Conservation (phyloP, 371 early-diverging fungal species). For the Zopfochytrium polystomum region DNA sequence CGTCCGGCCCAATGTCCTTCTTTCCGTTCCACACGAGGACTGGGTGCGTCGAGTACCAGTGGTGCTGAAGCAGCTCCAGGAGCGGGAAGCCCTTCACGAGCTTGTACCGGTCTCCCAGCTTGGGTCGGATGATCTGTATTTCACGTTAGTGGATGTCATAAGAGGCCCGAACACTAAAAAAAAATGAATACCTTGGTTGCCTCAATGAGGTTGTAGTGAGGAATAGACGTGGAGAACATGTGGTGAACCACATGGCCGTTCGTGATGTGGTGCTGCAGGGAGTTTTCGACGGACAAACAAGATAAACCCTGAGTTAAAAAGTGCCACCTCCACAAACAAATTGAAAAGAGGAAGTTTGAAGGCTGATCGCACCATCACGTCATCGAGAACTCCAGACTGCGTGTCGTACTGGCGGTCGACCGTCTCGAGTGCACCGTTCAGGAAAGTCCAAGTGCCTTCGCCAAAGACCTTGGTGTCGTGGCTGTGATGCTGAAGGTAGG, state of each 20-base stretch:
- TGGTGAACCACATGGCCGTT: conserved; percentile 44
- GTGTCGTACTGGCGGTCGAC: conserved; percentile 41
- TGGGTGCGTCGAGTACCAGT: conserved; percentile 24
- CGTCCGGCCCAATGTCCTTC: too few species aligned
- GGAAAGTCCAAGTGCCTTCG: conserved; percentile 37
- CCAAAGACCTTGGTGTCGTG: conserved; percentile 30
- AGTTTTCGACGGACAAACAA: background rate
- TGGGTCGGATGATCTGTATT: conserved; percentile 11
- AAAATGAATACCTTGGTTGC: conserved; percentile 27
- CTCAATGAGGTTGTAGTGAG: conserved; percentile 39
- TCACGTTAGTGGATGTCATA: background rate
- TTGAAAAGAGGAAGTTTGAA: conserved; percentile 3
- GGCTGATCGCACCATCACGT: conserved; percentile 17
- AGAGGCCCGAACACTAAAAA: background rate
- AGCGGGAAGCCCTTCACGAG: conserved; percentile 35
- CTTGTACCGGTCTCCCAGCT: conserved; percentile 26
- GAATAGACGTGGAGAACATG: conserved; percentile 39
- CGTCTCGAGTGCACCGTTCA: conserved; percentile 35
- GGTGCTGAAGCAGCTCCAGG: conserved; percentile 30
- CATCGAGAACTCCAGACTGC: conserved; percentile 22
- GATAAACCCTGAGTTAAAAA: conserved; percentile 3
- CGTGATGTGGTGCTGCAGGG: conserved; percentile 38
- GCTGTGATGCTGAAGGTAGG: conserved; percentile 40
- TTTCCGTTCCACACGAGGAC: too few species aligned
- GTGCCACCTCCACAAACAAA: too few species aligned